phyloP scores from a whole-genome alignment of 2,329 filamentous ascomycete genomes.

The Sporothrix globosa region DNA sequence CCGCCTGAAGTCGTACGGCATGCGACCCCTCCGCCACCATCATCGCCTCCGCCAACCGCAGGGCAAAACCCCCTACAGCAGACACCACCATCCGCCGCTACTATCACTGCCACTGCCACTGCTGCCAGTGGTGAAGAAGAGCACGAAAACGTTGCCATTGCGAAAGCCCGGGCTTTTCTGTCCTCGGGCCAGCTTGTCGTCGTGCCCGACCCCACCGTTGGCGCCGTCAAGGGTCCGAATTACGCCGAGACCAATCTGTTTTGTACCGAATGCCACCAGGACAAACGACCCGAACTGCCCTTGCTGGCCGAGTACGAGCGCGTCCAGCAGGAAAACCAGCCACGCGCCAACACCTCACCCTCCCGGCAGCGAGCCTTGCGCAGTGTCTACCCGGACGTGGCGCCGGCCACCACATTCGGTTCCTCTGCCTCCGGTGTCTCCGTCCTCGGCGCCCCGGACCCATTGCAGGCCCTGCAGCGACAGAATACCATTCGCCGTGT shows the following conservation, averaged over 20 bases:
- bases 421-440: neutral
- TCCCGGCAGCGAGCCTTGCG: neutral
- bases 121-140: constrained; percentile 35
- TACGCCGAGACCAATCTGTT: constrained; percentile 55
- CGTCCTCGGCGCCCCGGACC: neutral
- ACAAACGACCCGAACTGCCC: constrained; percentile 49
- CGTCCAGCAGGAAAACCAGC: constrained; percentile 49
- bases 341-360: constrained; percentile 22
- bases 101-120: neutral
- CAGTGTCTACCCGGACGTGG: neutral
- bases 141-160: constrained; percentile 39
- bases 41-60: neutral
- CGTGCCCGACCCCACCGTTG: constrained; percentile 53
- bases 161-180: constrained; percentile 45
- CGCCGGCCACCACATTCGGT: neutral
- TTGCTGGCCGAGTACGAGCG: constrained; percentile 51
- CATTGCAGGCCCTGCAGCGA: neutral
- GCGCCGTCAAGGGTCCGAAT: constrained; percentile 58
- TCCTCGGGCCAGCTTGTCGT: constrained; percentile 48
- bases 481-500: neutral
- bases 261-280: constrained; percentile 53
- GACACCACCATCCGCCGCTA: neutral
- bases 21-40: constrained; percentile 51
- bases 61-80: neutral
- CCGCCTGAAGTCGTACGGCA: constrained; percentile 54